phyloP scores from a whole-genome alignment of 345 rosid genomes.

The Lepidium sativum region DNA sequence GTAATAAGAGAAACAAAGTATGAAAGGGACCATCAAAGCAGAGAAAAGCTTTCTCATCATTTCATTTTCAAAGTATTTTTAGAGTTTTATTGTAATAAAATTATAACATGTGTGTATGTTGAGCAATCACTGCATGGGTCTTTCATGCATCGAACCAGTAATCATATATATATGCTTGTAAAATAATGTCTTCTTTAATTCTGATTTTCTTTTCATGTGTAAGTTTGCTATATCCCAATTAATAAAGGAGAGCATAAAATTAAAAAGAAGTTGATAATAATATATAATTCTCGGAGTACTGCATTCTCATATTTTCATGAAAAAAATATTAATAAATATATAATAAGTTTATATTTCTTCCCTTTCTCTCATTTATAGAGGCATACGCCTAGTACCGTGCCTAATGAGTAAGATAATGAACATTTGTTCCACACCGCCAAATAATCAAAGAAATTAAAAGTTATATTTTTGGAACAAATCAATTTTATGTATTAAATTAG shows the following conservation, averaged over 20 bases:
- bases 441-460: too few relatives aligned
- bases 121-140: slow-evolving; percentile 4
- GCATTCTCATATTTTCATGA: not conserved
- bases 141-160: slow-evolving; percentile 4
- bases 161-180: slow-evolving; percentile 2
- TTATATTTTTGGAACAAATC: too few relatives aligned
- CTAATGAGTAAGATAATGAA: too few relatives aligned
- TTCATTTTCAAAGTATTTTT: slow-evolving; percentile 13
- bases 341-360: not conserved
- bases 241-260: not conserved
- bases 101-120: slow-evolving; percentile 9
- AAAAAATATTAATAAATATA: not conserved
- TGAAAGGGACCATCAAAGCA: slow-evolving; percentile 11
- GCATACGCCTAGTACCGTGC: too few relatives aligned
- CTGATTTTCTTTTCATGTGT: slow-evolving; percentile 4
- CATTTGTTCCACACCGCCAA: too few relatives aligned
- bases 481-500: too few relatives aligned
- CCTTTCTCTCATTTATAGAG: too few relatives aligned
- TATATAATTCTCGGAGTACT: not conserved
- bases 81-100: slow-evolving; percentile 18
- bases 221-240: slow-evolving; percentile 14
- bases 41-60: slow-evolving; percentile 10
- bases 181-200: slow-evolving; percentile 4
- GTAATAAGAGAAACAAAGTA: slow-evolving; percentile 20
- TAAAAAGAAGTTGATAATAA: not conserved